Evolutionary conservation across 1,284 basidiomycete genomes (phyloP), one percentile per base, ranked within the genome.

Genomic region (Leccinum pachyderme): DNA sequence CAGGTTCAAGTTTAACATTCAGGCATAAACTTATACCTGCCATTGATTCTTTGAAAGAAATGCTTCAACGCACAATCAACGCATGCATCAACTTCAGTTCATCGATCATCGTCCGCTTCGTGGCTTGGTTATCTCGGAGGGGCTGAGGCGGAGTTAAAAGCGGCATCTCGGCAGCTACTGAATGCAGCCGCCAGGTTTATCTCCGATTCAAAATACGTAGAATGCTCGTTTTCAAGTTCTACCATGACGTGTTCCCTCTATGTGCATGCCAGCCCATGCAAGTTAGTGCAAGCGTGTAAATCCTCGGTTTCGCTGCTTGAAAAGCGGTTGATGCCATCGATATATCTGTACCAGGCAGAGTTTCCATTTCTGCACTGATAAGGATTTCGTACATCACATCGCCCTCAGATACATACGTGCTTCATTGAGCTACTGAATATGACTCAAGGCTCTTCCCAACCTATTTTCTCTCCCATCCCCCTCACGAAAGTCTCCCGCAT

Each of bases 401-500:
- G 11, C n/a, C 37, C 22, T 39, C 37, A 12, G 5, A 39, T 18
- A 15, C 27, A 24, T 18, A 8, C 32, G 25, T 27, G 2, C 27
- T 44, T 25, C 37, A 9, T 5, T 7, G 12, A 51, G 9, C 24
- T 31, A 5, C 12, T 32, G 37, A 49, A 51, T 13, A 62, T 66
- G 64, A 27, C 28, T 5, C 51, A 31, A 22, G 28, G 7, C 43
- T 32, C 15, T 41, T 7, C 15, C 13, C 31, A 22, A 28, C 1
- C 15, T 7, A 11, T 18, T 39, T 11, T 33, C 8, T 13, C 33
- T 18, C 29, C 41, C 8, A 24, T 35, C 5, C 37, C 27, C 6
- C 52, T 62, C 49, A 49, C 49, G 44, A 49, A 50, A 12, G 15
- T 57, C 18, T 60, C 61, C 6, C 56, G 47, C 24, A 57, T 91